A percentile compares a stretch with the other conserved stretches of the same genome.
phyloP scores from a whole-genome alignment of 2,329 filamentous ascomycete genomes.

The Hysterium pulicare region DNA sequence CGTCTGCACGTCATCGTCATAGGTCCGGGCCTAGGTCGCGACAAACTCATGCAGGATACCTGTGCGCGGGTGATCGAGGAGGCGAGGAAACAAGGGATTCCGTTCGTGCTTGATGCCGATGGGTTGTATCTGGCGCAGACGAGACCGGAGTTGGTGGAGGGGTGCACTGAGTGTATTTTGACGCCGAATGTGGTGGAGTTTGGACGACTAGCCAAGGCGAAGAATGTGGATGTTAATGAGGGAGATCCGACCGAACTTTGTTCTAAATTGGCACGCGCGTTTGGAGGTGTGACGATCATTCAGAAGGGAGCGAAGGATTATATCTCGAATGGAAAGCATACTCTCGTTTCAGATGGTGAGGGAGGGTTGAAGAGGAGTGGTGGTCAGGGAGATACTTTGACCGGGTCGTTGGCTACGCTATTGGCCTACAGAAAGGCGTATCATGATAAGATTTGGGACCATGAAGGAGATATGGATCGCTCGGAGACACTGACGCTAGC shows the following conservation, averaged over 20 bases:
- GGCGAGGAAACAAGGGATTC: constrained; percentile 67
- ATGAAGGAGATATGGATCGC: constrained; percentile 52
- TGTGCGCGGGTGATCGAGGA: constrained; percentile 75
- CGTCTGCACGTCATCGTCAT: constrained; percentile 91
- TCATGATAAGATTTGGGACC: constrained; percentile 74
- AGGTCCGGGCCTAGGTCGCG: constrained; percentile 86
- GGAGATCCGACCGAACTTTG: constrained; percentile 58
- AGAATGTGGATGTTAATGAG: constrained; percentile 62
- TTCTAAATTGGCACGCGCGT: constrained; percentile 65
- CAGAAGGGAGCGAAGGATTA: constrained; percentile 84
- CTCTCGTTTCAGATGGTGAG: constrained; percentile 70
- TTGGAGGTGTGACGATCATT: constrained; percentile 86
- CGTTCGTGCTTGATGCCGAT: constrained; percentile 89
- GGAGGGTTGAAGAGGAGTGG: constrained; percentile 88
- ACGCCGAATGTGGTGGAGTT: constrained; percentile 98
- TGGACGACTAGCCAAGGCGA: constrained; percentile 70
- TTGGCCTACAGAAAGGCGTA: constrained; percentile 87
- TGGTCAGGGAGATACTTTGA: constrained; percentile 93
- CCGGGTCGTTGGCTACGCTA: constrained; percentile 83
- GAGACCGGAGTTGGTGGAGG: constrained; percentile 71
- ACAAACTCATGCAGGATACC: constrained; percentile 84
- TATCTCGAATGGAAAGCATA: constrained; percentile 75
- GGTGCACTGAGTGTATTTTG: constrained; percentile 79
- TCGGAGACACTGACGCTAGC: constrained; percentile 66
- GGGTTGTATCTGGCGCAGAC: constrained; percentile 75